These are phyloP conservation scores for Emericellopsis atlantica DNA, from an alignment of 2,329 filamentous ascomycete genomes.

Conservation along the genomic window DNA sequence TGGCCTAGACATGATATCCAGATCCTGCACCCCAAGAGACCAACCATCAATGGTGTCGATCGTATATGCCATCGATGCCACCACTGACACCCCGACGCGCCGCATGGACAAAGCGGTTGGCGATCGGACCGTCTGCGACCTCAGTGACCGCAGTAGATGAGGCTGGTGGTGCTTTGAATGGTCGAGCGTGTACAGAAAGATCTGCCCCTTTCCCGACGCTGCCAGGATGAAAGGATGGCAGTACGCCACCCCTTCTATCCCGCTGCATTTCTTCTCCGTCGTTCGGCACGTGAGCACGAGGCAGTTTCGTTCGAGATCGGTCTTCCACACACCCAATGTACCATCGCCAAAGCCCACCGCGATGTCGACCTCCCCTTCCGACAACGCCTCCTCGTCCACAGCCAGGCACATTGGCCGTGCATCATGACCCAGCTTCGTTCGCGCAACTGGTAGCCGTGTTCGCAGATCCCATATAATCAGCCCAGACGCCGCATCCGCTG, in stretches of 20 bases:
- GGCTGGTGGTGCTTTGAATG: constrained; percentile 8
- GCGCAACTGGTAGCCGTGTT: constrained; percentile 46
- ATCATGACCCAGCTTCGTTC: constrained; percentile 19
- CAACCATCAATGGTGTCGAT: constrained; percentile 69
- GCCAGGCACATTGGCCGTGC: constrained; percentile 48
- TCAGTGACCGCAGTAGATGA: constrained; percentile 53
- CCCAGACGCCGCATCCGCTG: constrained; percentile 56
- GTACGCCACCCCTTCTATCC: constrained; percentile 58
- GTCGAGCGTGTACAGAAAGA: constrained; percentile 65
- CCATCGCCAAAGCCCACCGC: constrained; percentile 62
- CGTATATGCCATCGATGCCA: constrained; percentile 81
- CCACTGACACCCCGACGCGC: constrained; percentile 44
- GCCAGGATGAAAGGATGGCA: constrained; percentile 66
- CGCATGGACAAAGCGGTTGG: constrained; percentile 77
- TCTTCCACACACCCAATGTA: constrained; percentile 55
- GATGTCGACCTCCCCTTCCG: constrained; percentile 39
- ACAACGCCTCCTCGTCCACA: constrained; percentile 40
- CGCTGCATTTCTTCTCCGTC: constrained; percentile 47
- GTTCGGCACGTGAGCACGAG: constrained; percentile 46
- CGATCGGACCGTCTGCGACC: constrained; percentile 65
- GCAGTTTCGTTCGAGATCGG: constrained; percentile 30
- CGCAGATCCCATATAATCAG: constrained; percentile 70
- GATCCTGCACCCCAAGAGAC: constrained; percentile 85
- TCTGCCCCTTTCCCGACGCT: constrained; percentile 58
- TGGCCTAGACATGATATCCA: constrained; percentile 42